phyloP scores from a whole-genome alignment of 176 grass and related monocot genomes.

The Cenchrus purpureus region DNA sequence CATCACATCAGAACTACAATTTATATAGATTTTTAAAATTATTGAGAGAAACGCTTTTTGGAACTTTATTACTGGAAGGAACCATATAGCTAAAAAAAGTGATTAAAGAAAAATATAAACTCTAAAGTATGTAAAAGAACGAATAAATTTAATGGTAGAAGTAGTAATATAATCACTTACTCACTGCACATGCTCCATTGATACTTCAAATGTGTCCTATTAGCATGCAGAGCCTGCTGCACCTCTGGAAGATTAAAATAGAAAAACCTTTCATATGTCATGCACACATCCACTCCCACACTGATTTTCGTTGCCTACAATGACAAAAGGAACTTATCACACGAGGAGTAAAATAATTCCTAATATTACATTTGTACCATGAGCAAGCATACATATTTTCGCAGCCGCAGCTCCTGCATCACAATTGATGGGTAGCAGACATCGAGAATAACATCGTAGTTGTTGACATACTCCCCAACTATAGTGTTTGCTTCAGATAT shows the following conservation, averaged over 20 bases:
- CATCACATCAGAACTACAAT: not conserved
- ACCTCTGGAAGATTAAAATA: conserved; percentile 97
- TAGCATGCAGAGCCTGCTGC: conserved; percentile 89
- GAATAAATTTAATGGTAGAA: not conserved
- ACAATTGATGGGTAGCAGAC: conserved; percentile 97
- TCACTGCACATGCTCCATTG: conserved; percentile 92
- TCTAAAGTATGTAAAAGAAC: not conserved
- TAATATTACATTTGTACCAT: not conserved
- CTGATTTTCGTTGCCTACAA: conserved; percentile 84
- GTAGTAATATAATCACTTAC: conserved; percentile 57
- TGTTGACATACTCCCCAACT: conserved; percentile 86
- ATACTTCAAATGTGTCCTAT: conserved; percentile 83
- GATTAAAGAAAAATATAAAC: not conserved
- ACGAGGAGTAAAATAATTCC: conserved; percentile 3
- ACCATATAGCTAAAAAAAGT: not conserved
- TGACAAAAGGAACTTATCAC: conserved; percentile 18
- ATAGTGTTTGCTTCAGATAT: conserved; percentile 63
- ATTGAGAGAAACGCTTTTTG: not conserved
- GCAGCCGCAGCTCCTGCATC: conserved; percentile 84
- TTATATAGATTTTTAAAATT: not conserved
- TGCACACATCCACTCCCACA: conserved; percentile 87
- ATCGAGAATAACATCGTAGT: conserved; percentile 89
- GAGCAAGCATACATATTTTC: conserved; percentile 80
- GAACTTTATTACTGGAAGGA: not conserved
- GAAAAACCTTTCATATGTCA: conserved; percentile 83